A percentile compares a stretch with the other conserved stretches of the same genome.
These are phyloP conservation scores for Trichoderma aggressivum DNA, from an alignment of 2,329 filamentous ascomycete genomes.

Conservation along the genomic window DNA sequence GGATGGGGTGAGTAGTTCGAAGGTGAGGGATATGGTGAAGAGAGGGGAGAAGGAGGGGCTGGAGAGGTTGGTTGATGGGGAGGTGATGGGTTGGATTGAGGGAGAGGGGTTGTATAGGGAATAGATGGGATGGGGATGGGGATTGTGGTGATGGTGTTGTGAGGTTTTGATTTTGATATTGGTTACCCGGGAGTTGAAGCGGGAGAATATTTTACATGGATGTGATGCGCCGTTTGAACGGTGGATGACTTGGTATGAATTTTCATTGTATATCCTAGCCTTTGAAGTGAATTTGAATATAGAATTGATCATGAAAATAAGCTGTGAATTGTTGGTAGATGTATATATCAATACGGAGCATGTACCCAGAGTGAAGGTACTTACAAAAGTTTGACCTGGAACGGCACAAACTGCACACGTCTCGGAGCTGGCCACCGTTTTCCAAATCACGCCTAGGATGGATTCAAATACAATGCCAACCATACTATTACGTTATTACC, in stretches of 20 bases:
- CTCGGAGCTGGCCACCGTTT: background rate
- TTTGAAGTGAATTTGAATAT: background rate
- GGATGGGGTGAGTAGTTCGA: conserved; percentile 56
- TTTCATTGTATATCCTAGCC: background rate
- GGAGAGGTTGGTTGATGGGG: conserved; percentile 50
- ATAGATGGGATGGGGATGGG: background rate
- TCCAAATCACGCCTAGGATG: fast-evolving
- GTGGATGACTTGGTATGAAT: background rate
- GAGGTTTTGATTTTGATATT: background rate
- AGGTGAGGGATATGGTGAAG: conserved; percentile 56
- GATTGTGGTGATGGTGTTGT: background rate
- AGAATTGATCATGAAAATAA: background rate
- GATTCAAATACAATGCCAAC: background rate
- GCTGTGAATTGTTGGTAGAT: background rate
- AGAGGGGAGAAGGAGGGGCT: conserved; percentile 46
- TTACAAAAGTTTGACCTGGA: background rate
- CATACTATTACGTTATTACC: background rate
- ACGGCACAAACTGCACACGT: background rate
- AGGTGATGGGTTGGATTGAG: conserved; percentile 57
- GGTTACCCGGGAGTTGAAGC: background rate
- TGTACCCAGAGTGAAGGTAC: background rate
- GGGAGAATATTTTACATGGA: background rate
- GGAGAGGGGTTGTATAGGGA: conserved; percentile 52
- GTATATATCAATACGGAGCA: background rate
- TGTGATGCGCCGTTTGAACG: too few species aligned